Base-by-base conservation (phyloP, 176 grass and related monocot species). In the Oryza glumipatula region DNA sequence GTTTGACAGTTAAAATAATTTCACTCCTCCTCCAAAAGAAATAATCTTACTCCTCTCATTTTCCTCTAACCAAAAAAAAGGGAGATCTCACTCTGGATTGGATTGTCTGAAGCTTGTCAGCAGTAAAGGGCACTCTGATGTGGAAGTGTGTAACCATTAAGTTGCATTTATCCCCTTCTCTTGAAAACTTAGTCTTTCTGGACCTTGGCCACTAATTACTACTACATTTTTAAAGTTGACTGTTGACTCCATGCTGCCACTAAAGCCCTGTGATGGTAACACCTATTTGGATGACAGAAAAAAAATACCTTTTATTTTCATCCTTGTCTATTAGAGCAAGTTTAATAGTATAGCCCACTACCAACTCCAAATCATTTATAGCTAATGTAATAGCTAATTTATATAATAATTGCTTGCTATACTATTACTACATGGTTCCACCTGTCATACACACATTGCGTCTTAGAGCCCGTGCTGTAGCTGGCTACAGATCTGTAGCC, bases 161-260 rank as follows among this genome's bases (percentile, higher is more conserved):
- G 48, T 49, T 68, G 19, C 58, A 74, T 84, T 84, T 80, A 84
- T 80, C 87, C 60, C 36, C 19, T 64, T 9, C 28, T 83, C 26
- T 61, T 68, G 26, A 79, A 82, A 83, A 38, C 6, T 12, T 51
- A 68, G 8, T 68, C 61, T 69, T 36, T 47, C 28, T 83, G 79
- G 63, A 83, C 74, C 58, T 79, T 79, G 68, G 30, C 16, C 48
- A 79, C 52, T 17, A 54, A 33, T 68, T 44, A 32, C 30, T 32
- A 32, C 30, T 32, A 44, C 7, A 44, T 79, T 79, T 82, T 83
- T 69, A 51, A 86, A 83, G 61, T 75, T 90, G 84, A 90, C 75
- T 79, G 52, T 74, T 83, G 80, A 82, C 67, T 78, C 6, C 14
- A 36, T 49, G 17, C 71, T 68, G 78, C 61, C 60, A 81, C 51